phyloP scores from a whole-genome alignment of 2,329 filamentous ascomycete species.

The Ophiostoma montium region DNA sequence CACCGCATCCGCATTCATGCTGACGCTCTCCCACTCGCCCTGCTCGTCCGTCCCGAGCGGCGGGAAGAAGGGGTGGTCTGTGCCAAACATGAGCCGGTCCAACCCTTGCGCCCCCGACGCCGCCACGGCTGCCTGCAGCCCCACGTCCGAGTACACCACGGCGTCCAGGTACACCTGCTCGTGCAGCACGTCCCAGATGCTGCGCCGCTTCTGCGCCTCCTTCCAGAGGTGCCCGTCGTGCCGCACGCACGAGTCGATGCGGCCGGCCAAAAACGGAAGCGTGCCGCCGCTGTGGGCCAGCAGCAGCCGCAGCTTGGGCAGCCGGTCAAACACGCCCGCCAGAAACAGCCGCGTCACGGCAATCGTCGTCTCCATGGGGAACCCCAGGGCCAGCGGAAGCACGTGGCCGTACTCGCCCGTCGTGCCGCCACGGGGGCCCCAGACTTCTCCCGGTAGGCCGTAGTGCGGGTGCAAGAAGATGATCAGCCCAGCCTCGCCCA shows the following conservation, averaged over 20 bases:
- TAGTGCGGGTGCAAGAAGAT: conserved; percentile 90
- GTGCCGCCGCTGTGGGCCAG: conserved; percentile 83
- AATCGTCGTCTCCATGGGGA: conserved; percentile 87
- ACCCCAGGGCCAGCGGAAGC: conserved; percentile 70
- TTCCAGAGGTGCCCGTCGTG: conserved; percentile 66
- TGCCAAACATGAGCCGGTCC: conserved; percentile 66
- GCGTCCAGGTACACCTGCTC: conserved; percentile 81
- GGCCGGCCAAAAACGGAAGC: conserved; percentile 72
- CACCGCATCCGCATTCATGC: conserved; percentile 34
- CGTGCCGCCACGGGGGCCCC: conserved; percentile 47
- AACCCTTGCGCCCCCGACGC: conserved; percentile 47
- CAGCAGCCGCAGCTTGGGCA: conserved; percentile 55
- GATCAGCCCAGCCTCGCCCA: conserved; percentile 50
- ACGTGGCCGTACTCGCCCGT: conserved; percentile 66
- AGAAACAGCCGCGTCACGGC: conserved; percentile 78
- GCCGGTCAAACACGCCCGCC: conserved; percentile 70
- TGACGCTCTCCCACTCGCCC: conserved; percentile 56
- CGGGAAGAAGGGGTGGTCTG: conserved; percentile 78
- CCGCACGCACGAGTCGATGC: conserved; percentile 74
- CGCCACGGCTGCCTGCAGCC: conserved; percentile 54
- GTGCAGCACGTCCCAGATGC: conserved; percentile 41
- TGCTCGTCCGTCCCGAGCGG: conserved; percentile 44
- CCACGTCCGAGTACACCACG: conserved; percentile 67
- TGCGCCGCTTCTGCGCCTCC: conserved; percentile 41
- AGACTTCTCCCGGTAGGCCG: conserved; percentile 67